Evolutionary conservation across 2,329 filamentous ascomycete genomes (phyloP), one percentile per base, ranked within the genome.

Genomic region (Fusarium hostae): DNA sequence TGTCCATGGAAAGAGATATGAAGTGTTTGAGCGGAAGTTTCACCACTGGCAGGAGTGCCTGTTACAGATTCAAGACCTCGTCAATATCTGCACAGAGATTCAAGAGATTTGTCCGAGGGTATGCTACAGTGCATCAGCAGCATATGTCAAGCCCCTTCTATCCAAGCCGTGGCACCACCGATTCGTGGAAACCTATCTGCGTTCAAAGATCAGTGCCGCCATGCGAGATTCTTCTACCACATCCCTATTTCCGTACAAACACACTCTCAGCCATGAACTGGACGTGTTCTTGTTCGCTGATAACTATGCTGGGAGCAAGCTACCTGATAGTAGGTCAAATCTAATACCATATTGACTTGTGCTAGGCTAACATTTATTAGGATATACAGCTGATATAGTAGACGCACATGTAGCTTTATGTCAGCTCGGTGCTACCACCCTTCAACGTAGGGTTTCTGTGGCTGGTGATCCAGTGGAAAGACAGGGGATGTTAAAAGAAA

Each of bases 401-500:
- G 48, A 51, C 12, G 1, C 15, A 3, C 18, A 51, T 15, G 22
- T 26, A 6, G 3, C 9, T 37, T 0, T 51, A 2, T 1, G 6
- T 50, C 16, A 30, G 9, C 30, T 51, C 34, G 16, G 3, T 15
- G 22, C 9, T 35, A 2, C 0, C 24, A 3, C 0, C n/a, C 13
- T 1, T 2, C 8, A 6, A 35, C 30, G 12, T 2, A 0, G 3
- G 7, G 2, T 18, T 5, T 15, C 9, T 15, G 15, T 0, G 5
- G 24, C 4, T 8, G 2, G n/a, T 16, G 47, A 35, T 20, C 11
- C 11, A 12, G 20, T 13, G 11, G 4, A 15, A 3, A 4, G 22
- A 3, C 28, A 13, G 16, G 0, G 1, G 12, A 35, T n/a, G 9
- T 26, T 5, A 6, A 11, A 7, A 0, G 2, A 2, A 1, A 34